Evolutionary conservation across 208 protist genomes (phyloP), one percentile per base, ranked within the genome.

Genomic region (Leishmania guyanensis): DNA sequence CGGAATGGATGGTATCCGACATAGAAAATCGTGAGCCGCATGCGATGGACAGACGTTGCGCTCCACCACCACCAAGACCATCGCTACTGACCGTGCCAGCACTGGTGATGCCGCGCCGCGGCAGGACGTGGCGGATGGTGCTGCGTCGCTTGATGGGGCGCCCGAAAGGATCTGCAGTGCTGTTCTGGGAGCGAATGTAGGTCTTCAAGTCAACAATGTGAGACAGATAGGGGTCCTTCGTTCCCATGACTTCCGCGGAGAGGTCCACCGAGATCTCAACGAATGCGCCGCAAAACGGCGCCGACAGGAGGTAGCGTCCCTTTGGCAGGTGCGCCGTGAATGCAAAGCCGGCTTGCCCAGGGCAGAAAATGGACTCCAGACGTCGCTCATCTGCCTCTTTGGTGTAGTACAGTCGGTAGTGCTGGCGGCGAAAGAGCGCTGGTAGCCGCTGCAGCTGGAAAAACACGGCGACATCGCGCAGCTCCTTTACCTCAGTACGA

Each of bases 381-480:
- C 80, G 64, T 36, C 90, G 85, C 62, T 86, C 77, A 53, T 87
- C 77, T 3, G 89, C 93, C 76, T 91, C 87, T 17, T 90, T 83
- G 39, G 90, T 95, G 69, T 82, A 92, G 80, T 89, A 95, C 1
- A 92, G 75, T n/a, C 93, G 91, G 78, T 97, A 91, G 82, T 95
- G 89, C 65, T 78, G 82, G 2, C 90, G 87, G 29, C 78, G 75
- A 58, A 92, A 92, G 26, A 90, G 62, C 12, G 84, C 43, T n/a
- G 80, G 81, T 56, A 91, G 86, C 33, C 66, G 65, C 36, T 82
- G 73, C 26, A 93, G 80, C 51, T 90, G 86, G 85, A 97, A 97
- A 79, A 91, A 97, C 20, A 97, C 93, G 14, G 77, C 78, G 16
- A 95, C 90, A 64, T 92, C 51, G 43, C 76, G n/a, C 36, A 95